These are phyloP conservation scores for Boletus mariae DNA, from an alignment of 1,284 basidiomycete species.

Conservation along the genomic window DNA sequence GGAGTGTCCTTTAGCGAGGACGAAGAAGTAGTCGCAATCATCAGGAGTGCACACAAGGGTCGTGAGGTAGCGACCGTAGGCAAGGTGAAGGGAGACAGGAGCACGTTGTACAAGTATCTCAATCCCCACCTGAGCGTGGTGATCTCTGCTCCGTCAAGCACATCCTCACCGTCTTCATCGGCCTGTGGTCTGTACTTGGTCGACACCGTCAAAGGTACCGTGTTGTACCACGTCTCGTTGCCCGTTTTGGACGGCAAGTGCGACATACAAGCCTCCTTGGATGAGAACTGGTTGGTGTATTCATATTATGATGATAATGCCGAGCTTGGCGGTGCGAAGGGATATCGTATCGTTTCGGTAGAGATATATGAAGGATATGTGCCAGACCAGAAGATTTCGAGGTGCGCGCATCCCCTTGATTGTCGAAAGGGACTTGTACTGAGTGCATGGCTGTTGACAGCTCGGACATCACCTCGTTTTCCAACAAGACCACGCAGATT, in stretches of 20 bases:
- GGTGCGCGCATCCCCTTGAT: conserved; percentile 41
- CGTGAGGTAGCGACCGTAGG: conserved; percentile 75
- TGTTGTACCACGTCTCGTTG: conserved; percentile 63
- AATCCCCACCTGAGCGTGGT: conserved; percentile 78
- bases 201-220: conserved; percentile 74
- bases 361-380: conserved; percentile 81
- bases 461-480: conserved; percentile 71
- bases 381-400: conserved; percentile 63
- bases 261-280: conserved; percentile 65
- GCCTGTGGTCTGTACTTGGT: conserved; percentile 70
- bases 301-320: conserved; percentile 68
- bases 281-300: conserved; percentile 95
- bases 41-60: conserved; percentile 39
- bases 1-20: conserved; percentile 51
- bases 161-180: conserved; percentile 2
- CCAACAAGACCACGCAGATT: conserved; percentile 48
- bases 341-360: conserved; percentile 71
- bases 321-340: conserved; percentile 52
- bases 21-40: conserved; percentile 51
- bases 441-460: conserved; percentile 36
- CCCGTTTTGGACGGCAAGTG: conserved; percentile 48
- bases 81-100: conserved; percentile 82
- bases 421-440: not conserved
- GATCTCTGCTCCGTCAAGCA: conserved; percentile 43
- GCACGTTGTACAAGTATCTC: conserved; percentile 92